These are phyloP conservation scores for Trichophyton simii DNA, from an alignment of 2,329 filamentous ascomycete genomes.

Conservation along the genomic window DNA sequence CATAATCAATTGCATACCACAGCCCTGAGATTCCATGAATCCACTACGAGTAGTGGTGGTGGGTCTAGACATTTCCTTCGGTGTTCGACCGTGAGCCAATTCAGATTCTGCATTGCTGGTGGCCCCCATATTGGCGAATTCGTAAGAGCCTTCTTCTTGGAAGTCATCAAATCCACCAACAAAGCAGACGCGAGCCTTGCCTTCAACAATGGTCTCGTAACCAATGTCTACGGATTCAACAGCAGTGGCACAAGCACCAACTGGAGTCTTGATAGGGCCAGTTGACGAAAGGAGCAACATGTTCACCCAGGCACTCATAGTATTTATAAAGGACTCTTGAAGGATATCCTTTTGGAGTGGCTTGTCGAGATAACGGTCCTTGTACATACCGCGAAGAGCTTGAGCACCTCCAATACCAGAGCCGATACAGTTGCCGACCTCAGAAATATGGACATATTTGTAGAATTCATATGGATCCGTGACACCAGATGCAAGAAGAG, in stretches of 20 bases:
- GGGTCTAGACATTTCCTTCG: constrained; percentile 93
- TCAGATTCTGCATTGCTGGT: constrained; percentile 97
- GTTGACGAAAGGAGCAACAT: constrained; percentile 96
- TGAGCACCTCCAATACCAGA: constrained; percentile 94
- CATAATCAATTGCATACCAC: constrained; percentile 98
- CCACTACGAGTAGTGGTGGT: constrained; percentile 93
- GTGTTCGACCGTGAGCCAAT: constrained; percentile 86
- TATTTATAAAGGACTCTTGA: constrained; percentile 99
- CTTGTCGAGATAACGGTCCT: constrained; percentile 91
- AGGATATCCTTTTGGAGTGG: constrained; percentile 97
- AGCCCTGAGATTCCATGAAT: constrained; percentile 99
- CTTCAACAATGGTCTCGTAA: constrained; percentile 96
- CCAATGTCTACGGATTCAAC: constrained; percentile 96
- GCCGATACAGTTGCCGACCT: constrained; percentile 95
- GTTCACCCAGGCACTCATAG: constrained; percentile 98
- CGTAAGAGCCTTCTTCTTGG: constrained; percentile 96
- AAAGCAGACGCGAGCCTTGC: constrained; percentile 93
- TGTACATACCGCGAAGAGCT: constrained; percentile 94
- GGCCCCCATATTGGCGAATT: constrained; percentile 99
- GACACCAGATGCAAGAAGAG: constrained; percentile 82
- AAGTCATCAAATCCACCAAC: constrained; percentile 99
- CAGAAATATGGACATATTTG: constrained; percentile 96
- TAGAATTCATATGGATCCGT: constrained; percentile 99
- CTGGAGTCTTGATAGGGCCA: constrained; percentile 95
- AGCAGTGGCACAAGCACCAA: constrained; percentile 91